Evolutionary conservation across 805 yeast species (phyloP), one percentile per base, ranked within the genome.

Genomic region (Candida nonsorbophila): DNA sequence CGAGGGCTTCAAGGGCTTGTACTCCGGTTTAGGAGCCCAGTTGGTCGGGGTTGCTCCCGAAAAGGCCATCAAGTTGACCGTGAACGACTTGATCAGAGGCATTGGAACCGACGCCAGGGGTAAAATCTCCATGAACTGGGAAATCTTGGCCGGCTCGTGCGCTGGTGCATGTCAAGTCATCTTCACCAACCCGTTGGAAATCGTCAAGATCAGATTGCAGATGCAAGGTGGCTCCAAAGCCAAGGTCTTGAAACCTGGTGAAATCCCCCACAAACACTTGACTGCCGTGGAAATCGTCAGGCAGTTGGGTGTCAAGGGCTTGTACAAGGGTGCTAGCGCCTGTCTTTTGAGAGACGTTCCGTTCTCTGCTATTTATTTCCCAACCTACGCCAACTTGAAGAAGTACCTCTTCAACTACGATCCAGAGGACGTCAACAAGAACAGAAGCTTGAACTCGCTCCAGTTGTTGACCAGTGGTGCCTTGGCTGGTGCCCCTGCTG

Each of bases 101-200:
- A 67, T 75, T 31, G 78, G 90, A 38, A 70, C 84, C 20, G 51
- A 53, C 13, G 59, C 52, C n/a, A 39, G 42, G 16, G 69, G 69
- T 12, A 29, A 43, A 27, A 65, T 65, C 38, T 51, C 68, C 21
- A 55, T 68, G 62, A 61, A 69, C 25, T 72, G 81, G 69, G 97
- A 90, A 58, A 67, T 90, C 25, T 33, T 76, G 3, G 90, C 97
- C 6, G 98, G 98, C 55, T 86, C 92, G 29, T 67, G 82, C 25
- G 98, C 98, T 8, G 98, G 98, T 55, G 92, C 84, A 1, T 87
- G 96, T 60, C 98, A 90, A 60, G 97, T 92, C 25, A 69, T 90
- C 10, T 87, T 92, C 67, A 90, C 97, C 18, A 90, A 90, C 55
- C 98, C 98, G 5, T 68, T 90, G 41, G 98, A 90, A 60, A 87